A percentile compares a stretch with the other conserved stretches of the same genome.
Conservation (phyloP, 2,329 filamentous ascomycete genomes). For the Apiospora rasikravindrae region DNA sequence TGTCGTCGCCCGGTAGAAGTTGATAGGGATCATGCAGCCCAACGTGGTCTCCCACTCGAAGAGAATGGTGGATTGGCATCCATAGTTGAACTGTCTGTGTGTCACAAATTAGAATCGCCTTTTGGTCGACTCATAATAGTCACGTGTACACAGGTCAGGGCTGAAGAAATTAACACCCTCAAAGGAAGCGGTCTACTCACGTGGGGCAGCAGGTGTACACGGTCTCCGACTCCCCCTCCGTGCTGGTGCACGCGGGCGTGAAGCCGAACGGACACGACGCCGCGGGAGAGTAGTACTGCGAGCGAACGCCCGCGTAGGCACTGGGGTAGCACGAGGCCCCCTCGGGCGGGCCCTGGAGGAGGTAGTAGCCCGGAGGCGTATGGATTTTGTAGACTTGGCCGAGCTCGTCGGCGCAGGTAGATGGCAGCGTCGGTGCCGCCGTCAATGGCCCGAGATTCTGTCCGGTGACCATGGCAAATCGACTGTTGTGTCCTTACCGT, state of each 20-base stretch:
- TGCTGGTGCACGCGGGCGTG: conserved; percentile 27
- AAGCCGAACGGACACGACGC: conserved; percentile 27
- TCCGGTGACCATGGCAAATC: neutral
- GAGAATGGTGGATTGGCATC: conserved; percentile 19
- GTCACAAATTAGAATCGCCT: neutral
- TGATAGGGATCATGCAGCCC: conserved; percentile 21
- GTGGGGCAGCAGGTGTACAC: conserved; percentile 29
- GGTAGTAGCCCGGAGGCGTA: conserved; percentile 20
- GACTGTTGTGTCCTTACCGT: neutral
- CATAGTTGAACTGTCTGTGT: conserved; percentile 23
- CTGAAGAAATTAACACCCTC: too few relatives aligned
- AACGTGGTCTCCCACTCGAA: conserved; percentile 28
- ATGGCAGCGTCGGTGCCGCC: neutral
- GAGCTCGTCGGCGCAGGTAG: conserved; percentile 7
- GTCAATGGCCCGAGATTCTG: conserved; percentile 2
- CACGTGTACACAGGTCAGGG: neutral
- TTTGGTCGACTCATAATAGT: rapidly evolving
- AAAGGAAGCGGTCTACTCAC: conserved; percentile 21
- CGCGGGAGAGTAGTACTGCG: conserved; percentile 29
- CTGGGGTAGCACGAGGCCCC: conserved; percentile 29
- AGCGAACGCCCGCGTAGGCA: conserved; percentile 23
- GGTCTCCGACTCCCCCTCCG: conserved; percentile 24
- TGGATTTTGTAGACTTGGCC: conserved; percentile 11
- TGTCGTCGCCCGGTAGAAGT: neutral
- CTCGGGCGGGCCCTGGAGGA: conserved; percentile 26